phyloP scores from a whole-genome alignment of 2,329 filamentous ascomycete genomes.

The Beauveria pseudobassiana region DNA sequence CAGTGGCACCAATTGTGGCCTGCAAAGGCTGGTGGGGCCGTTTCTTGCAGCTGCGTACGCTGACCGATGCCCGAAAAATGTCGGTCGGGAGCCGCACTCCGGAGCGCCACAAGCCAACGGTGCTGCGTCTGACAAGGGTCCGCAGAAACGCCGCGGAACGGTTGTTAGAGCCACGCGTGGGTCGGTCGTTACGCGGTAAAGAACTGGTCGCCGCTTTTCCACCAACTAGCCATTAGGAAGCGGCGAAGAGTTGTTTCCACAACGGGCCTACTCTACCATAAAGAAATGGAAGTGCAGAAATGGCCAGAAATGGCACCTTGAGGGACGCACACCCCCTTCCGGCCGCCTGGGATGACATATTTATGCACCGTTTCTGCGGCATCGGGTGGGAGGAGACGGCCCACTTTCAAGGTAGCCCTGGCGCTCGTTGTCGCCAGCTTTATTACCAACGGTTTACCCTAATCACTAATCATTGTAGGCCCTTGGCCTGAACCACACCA shows the following conservation, averaged over 20 bases:
- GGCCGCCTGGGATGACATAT: not conserved
- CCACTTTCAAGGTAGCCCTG: conserved; percentile 2
- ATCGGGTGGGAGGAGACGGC: not conserved
- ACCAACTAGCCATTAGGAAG: not conserved
- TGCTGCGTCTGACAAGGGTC: conserved; percentile 11
- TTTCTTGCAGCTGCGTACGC: not conserved
- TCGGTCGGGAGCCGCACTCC: conserved; percentile 12
- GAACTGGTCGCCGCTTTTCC: not conserved
- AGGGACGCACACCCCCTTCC: not conserved
- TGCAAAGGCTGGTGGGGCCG: not conserved
- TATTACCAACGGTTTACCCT: too few species aligned
- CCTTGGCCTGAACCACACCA: not conserved
- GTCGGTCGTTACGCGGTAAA: not conserved
- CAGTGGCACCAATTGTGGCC: not conserved
- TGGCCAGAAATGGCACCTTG: not conserved
- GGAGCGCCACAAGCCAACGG: conserved; percentile 13
- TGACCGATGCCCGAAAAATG: conserved; percentile 11
- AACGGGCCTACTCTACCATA: too few species aligned
- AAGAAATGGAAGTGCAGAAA: not conserved
- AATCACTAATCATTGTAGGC: conserved; percentile 6
- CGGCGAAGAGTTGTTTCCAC: not conserved
- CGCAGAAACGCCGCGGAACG: conserved; percentile 3
- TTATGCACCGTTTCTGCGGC: conserved; percentile 5
- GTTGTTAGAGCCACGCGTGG: not conserved
- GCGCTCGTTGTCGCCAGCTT: not conserved